phyloP scores from a whole-genome alignment of 169 alveolate genomes.

The Eimeria sp. region DNA sequence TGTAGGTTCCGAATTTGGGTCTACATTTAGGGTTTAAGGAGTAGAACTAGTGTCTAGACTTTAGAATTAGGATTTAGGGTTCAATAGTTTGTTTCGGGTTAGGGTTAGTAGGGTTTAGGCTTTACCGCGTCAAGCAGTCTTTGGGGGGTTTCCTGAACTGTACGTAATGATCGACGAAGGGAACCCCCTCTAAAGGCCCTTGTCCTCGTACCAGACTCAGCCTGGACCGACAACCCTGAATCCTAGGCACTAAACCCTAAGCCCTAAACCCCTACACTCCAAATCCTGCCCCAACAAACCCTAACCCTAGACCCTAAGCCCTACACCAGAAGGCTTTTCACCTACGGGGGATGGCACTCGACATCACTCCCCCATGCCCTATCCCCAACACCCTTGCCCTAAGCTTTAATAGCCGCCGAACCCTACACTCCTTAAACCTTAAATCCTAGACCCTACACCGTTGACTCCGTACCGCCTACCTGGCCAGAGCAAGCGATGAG shows the following conservation, averaged over 20 bases:
- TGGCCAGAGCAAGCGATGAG: conserved; percentile 83
- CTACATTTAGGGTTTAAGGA: neutral
- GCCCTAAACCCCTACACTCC: neutral
- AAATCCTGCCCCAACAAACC: no score
- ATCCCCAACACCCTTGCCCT: neutral
- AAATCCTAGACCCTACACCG: conserved; percentile 17
- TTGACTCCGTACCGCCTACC: conserved; percentile 76
- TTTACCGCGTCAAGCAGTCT: conserved; percentile 90
- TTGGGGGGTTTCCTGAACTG: conserved; percentile 88
- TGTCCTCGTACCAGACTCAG: conserved; percentile 88
- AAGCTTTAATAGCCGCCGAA: neutral
- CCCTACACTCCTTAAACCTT: neutral
- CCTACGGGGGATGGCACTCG: neutral
- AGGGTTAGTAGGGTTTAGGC: neutral
- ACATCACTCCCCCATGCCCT: neutral
- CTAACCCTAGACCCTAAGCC: neutral
- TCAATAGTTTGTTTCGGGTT: neutral
- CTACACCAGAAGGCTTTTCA: neutral
- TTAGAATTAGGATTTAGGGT: neutral
- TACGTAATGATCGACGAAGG: conserved; percentile 90
- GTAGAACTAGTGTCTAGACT: neutral
- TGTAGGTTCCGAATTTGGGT: neutral
- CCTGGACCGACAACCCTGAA: conserved; percentile 46
- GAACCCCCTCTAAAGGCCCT: conserved; percentile 86
- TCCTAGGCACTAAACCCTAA: conserved; percentile 71